Conservation (phyloP, 108 stramenopile species). For the Fistulifera pelliculosa region DNA sequence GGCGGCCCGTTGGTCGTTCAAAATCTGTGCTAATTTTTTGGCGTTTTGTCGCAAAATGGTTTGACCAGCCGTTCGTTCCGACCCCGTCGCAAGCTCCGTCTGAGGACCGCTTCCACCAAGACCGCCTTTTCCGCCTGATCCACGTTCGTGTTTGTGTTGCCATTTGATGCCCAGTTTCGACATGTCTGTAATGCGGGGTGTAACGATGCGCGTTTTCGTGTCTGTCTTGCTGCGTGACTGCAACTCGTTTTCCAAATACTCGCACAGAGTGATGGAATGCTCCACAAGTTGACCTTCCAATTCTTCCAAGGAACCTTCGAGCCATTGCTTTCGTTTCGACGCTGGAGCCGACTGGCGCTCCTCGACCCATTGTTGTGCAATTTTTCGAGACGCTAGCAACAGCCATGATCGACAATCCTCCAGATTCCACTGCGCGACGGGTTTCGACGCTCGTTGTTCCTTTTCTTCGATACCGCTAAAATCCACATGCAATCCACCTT, state of each 20-base stretch:
- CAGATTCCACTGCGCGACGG: constrained; percentile 66
- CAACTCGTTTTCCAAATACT: constrained; percentile 61
- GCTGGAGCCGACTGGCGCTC: constrained; percentile 32
- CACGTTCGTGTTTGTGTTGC: constrained; percentile 82
- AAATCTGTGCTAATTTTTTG: constrained; percentile 58
- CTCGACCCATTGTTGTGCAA: constrained; percentile 72
- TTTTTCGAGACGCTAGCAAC: constrained; percentile 61
- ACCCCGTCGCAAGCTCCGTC: not conserved
- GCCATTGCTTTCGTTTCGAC: constrained; percentile 26
- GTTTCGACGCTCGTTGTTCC: constrained; percentile 16
- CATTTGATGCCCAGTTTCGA: constrained; percentile 74
- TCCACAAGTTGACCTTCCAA: constrained; percentile 75
- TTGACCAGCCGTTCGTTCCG: constrained; percentile 63
- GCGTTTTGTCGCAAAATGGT: constrained; percentile 68
- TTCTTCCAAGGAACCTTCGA: constrained; percentile 58
- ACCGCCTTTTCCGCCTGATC: constrained; percentile 80
- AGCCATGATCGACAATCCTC: constrained; percentile 78
- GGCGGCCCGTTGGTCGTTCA: constrained; percentile 52
- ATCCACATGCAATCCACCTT: constrained; percentile 68
- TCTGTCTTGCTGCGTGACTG: constrained; percentile 17
- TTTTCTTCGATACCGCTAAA: constrained; percentile 21
- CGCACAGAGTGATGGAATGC: constrained; percentile 60
- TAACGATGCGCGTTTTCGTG: constrained; percentile 29
- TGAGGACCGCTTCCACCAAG: constrained; percentile 39
- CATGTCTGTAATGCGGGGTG: constrained; percentile 77